phyloP scores from a whole-genome alignment of 306 rosid genomes.

The Urtica urens region DNA sequence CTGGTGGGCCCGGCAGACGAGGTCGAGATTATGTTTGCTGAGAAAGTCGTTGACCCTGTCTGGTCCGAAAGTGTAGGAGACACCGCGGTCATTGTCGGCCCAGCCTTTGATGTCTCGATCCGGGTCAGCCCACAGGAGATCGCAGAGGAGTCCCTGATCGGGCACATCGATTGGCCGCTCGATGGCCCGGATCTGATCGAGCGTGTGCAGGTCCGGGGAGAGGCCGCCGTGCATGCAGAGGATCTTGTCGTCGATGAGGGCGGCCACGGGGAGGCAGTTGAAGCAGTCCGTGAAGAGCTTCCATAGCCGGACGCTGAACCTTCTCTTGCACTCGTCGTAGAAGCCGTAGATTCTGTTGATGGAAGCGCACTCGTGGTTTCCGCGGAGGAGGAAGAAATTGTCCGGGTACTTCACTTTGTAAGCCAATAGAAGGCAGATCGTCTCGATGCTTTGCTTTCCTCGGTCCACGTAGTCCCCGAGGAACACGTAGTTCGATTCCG shows the following conservation, averaged over 20 bases:
- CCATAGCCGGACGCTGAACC: constrained; percentile 81
- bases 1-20: constrained; percentile 85
- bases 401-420: constrained; percentile 74
- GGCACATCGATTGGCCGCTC: constrained; percentile 82
- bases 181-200: constrained; percentile 50
- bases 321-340: constrained; percentile 77
- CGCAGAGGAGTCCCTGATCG: constrained; percentile 80
- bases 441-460: constrained; percentile 87
- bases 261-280: constrained; percentile 77
- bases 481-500: constrained; percentile 63
- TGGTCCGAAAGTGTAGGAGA: constrained; percentile 77
- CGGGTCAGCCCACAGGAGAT: constrained; percentile 87
- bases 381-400: constrained; percentile 73
- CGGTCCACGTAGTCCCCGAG: constrained; percentile 93
- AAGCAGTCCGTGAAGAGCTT: constrained; percentile 73
- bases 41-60: constrained; percentile 68
- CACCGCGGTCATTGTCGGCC: constrained; percentile 94
- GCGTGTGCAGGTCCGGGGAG: constrained; percentile 58
- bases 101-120: constrained; percentile 60
- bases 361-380: constrained; percentile 89
- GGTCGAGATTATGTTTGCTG: constrained; percentile 75
- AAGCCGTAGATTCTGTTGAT: constrained; percentile 83
- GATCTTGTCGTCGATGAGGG: constrained; percentile 73
- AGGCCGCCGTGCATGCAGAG: constrained; percentile 91
- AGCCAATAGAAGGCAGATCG: constrained; percentile 60